These are phyloP conservation scores for Monascus ruber DNA, from an alignment of 2,329 filamentous ascomycete genomes.

Conservation along the genomic window DNA sequence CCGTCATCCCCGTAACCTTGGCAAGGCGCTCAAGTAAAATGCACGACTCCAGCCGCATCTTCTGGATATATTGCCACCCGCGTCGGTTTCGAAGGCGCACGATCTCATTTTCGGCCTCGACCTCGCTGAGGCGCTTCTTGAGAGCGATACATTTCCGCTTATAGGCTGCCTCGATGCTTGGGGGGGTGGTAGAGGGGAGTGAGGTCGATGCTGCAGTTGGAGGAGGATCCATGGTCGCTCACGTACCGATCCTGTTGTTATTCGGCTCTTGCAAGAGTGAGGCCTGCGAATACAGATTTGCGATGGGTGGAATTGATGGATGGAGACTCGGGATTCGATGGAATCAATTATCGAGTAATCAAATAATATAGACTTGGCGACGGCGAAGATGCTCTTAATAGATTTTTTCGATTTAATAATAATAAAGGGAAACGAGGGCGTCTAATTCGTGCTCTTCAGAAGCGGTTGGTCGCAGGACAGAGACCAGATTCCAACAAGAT, in stretches of 20 bases:
- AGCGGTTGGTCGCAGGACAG: no score
- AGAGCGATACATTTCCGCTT: constrained; percentile 93
- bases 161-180: constrained; percentile 91
- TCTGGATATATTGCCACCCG: constrained; percentile 75
- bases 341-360: neutral
- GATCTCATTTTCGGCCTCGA: constrained; percentile 82
- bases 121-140: constrained; percentile 80
- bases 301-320: no score
- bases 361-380: neutral
- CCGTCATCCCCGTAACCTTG: constrained; percentile 31
- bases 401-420: no score
- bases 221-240: constrained; percentile 24
- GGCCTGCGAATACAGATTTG: no score
- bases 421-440: no score
- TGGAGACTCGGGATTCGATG: neutral
- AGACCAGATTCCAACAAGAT: no score
- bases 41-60: constrained; percentile 59
- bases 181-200: constrained; percentile 46
- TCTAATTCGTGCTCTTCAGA: no score
- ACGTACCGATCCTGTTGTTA: constrained; percentile 2
- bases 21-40: constrained; percentile 32
- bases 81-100: constrained; percentile 67
- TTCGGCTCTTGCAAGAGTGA: neutral
- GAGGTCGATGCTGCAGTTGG: constrained; percentile 11
- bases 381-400: neutral